These are phyloP conservation scores for Gnomoniopsis sp. DNA, from an alignment of 2,329 filamentous ascomycete species.

Conservation along the genomic window DNA sequence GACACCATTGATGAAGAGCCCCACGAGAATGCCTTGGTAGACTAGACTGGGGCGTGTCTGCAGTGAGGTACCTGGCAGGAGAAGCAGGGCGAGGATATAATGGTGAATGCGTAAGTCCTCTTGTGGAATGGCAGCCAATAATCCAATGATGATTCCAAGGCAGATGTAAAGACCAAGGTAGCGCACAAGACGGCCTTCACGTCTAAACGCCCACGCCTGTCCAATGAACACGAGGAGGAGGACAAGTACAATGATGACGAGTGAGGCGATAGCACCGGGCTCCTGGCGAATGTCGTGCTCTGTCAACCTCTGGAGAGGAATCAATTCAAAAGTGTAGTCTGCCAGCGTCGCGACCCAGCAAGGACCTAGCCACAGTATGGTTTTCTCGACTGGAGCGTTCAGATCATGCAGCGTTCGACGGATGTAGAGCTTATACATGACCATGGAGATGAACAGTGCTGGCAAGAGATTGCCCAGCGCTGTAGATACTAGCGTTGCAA, in stretches of 20 bases:
- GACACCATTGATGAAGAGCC: conserved; percentile 74
- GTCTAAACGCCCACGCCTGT: conserved; percentile 67
- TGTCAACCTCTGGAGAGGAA: conserved; percentile 68
- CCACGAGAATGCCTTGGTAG: conserved; percentile 70
- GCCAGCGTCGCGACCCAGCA: conserved; percentile 71
- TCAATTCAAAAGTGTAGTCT: conserved; percentile 73
- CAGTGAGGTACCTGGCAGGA: conserved; percentile 68
- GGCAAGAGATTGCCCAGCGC: conserved; percentile 59
- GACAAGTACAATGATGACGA: conserved; percentile 62
- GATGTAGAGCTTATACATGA: conserved; percentile 63
- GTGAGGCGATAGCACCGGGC: conserved; percentile 63
- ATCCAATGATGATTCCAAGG: conserved; percentile 49
- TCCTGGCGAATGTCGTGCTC: conserved; percentile 67
- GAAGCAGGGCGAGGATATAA: conserved; percentile 68
- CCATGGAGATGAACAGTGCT: conserved; percentile 63
- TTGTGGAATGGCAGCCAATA: conserved; percentile 52
- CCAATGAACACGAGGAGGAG: conserved; percentile 59
- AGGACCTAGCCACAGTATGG: conserved; percentile 65
- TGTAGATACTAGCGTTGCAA: conserved; percentile 55
- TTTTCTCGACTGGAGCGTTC: conserved; percentile 65
- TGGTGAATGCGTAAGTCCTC: conserved; percentile 71
- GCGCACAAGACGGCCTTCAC: conserved; percentile 62
- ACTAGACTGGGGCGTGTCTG: conserved; percentile 66
- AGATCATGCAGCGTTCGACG: conserved; percentile 54
- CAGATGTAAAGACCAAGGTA: conserved; percentile 63